Evolutionary conservation across 2,329 filamentous ascomycete genomes (phyloP), one percentile per base, ranked within the genome.

Genomic region (Plenodomus tracheiphilus): DNA sequence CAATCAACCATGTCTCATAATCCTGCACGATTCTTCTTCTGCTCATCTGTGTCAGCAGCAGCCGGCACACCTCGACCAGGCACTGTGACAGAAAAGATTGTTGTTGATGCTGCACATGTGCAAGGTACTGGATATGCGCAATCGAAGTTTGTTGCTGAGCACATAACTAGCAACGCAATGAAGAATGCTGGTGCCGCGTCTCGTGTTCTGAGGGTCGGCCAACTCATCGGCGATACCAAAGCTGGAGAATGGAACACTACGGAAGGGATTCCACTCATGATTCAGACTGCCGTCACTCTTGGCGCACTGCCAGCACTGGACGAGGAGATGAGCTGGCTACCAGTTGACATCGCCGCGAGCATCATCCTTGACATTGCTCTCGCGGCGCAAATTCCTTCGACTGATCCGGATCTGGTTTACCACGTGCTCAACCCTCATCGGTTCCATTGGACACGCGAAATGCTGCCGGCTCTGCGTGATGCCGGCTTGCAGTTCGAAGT

Each of bases 361-460:
- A 70, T 70, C 2, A 72, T 75, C 15, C 49, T 70, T 0, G 47
- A 53, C 34, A n/a, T 54, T 41, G 38, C 39, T 8, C 35, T 21
- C 44, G 40, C 28, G 19, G 8, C 21, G 39, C 8, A 22, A 10
- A 20, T 20, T 22, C 21, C 28, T 15, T 11, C 30, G 7, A 18
- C 39, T 2, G 37, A 49, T 6, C 25, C 45, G 0, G 65, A 68
- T 3, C 60, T 72, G 0, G 73, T 83, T 15, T 81, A 78, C 57
- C 79, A 84, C 50, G 68, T 86, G 7, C 69, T 80, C 13, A 83
- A 84, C 51, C 76, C 76, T 0, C 63, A 49, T 0, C 66, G 69
- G 5, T 79, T 83, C 57, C 72, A 78, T 44, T 85, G 81, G 80
- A 80, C 79, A 0, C 52, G 69, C 0, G 78, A 83, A 41, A 69